Percentiles rank a stretch among this genome's conserved stretches.
These are phyloP conservation scores for Setaria italica DNA, from an alignment of 202 grass and related monocot genomes.

Conservation along the genomic window DNA sequence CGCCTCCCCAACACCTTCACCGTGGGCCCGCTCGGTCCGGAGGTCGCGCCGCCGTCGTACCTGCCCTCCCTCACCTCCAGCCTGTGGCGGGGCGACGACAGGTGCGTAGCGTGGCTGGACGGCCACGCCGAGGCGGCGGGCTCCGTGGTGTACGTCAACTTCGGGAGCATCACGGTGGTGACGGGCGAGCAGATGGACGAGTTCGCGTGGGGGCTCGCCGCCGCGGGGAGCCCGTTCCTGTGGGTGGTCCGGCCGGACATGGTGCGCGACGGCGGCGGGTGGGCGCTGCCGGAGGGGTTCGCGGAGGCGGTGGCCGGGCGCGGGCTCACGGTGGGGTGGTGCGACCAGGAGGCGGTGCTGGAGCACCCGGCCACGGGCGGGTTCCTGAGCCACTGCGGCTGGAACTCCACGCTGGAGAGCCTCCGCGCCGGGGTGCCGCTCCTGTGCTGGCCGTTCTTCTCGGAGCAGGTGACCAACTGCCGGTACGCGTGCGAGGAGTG, in stretches of 20 bases:
- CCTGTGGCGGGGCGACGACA: slow-evolving; percentile 61
- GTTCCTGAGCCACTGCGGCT: slow-evolving; percentile 64
- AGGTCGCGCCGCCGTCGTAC: slow-evolving; percentile 37
- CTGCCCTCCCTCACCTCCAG: slow-evolving; percentile 45
- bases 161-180: slow-evolving; percentile 69
- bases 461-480: slow-evolving; percentile 68
- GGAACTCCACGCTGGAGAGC: slow-evolving; percentile 66
- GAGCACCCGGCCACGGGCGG: slow-evolving; percentile 48
- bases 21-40: slow-evolving; percentile 51
- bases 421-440: slow-evolving; percentile 54
- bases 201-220: slow-evolving; percentile 53
- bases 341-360: slow-evolving; percentile 67
- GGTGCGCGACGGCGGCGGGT: slow-evolving; percentile 29
- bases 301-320: slow-evolving; percentile 36
- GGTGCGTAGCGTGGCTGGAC: slow-evolving; percentile 63
- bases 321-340: slow-evolving; percentile 61
- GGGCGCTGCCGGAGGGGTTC: slow-evolving; percentile 44
- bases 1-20: slow-evolving; percentile 63
- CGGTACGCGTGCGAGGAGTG: slow-evolving; percentile 64
- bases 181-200: slow-evolving; percentile 55
- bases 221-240: slow-evolving; percentile 51
- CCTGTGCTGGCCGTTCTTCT: slow-evolving; percentile 77
- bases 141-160: slow-evolving; percentile 69
- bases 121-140: background rate
- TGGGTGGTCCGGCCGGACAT: slow-evolving; percentile 66